Evolutionary conservation across 164 flowering plant species (phyloP), one percentile per base, ranked within the genome.

Genomic region (Cinnamomum micranthum): DNA sequence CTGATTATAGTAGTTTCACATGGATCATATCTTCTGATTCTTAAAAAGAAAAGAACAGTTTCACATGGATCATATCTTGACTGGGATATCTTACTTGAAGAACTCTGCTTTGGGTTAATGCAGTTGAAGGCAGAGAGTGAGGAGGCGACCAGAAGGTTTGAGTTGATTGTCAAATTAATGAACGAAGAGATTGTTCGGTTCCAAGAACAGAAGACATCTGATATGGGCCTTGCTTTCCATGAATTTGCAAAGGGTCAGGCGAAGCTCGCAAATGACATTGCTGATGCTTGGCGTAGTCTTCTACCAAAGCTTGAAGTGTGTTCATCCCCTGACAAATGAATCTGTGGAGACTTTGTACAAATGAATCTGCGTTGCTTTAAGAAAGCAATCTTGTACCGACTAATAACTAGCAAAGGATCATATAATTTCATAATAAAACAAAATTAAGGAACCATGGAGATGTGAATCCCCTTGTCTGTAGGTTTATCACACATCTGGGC

Each of bases 211-310:
- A 93, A 93, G 78, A 93, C 97, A 25, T 23, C 76, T 41, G 97
- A 95, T 50, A 83, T 93, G 89, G 97, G 97, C 50, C 66, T 88
- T 65, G 97, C 95, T 31, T 93, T 93, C 78, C 99, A 95, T 73
- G 90, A 93, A 81, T 89, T 95, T 80, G 73, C 72, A 0, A 88
- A 88, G 82, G 98, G 99, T 28, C 99, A 95, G 79, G 94, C 97
- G 11, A 89, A 83, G 6, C 83, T 95, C 70, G 94, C 98, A 27
- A 93, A 86, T 71, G 82, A 88, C 60, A 82, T 94, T 27, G 99
- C 98, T 11, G 88, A 88, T 78, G 99, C 91, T 28, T 92, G 99
- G 99, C 82, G 94, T 73, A 85, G 92, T 76, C 92, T 93, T 71
- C 91, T 77, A 4, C 99, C 99, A 10, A 92, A 90, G 81, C 93